phyloP scores from a whole-genome alignment of 2,329 filamentous ascomycete genomes.

The Exophiala phaeomuriformis region DNA sequence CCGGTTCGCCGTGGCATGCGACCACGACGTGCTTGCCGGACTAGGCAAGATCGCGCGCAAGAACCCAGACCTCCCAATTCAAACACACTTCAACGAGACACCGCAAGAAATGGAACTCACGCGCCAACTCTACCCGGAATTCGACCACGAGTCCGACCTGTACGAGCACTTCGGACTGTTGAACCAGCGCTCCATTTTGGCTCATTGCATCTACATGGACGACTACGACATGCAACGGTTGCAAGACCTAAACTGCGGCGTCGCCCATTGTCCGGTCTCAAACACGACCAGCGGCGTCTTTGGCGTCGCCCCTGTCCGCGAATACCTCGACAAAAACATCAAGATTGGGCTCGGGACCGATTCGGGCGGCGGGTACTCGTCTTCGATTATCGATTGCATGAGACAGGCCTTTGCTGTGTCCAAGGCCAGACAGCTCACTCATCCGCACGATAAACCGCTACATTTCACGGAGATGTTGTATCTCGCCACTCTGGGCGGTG shows the following conservation, averaged over 20 bases:
- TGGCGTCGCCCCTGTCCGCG: slow-evolving; percentile 34
- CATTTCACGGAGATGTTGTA: slow-evolving; percentile 47
- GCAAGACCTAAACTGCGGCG: slow-evolving; percentile 42
- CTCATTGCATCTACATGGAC: slow-evolving; percentile 56
- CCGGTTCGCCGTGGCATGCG: slow-evolving; percentile 53
- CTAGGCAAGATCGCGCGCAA: slow-evolving; percentile 46
- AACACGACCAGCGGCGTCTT: slow-evolving; percentile 55
- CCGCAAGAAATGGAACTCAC: slow-evolving; percentile 51
- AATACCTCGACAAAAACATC: slow-evolving; percentile 48
- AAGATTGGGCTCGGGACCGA: slow-evolving; percentile 57
- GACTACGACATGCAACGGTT: slow-evolving; percentile 43
- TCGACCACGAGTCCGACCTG: slow-evolving; percentile 50
- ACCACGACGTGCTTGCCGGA: slow-evolving; percentile 44
- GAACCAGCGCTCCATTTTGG: slow-evolving; percentile 48
- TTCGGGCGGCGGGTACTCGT: slow-evolving; percentile 52
- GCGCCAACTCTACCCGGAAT: slow-evolving; percentile 46
- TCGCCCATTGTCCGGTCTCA: slow-evolving; percentile 41
- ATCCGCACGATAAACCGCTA: slow-evolving; percentile 7
- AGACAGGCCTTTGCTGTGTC: slow-evolving; percentile 47
- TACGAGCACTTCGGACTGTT: slow-evolving; percentile 51
- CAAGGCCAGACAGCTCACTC: slow-evolving; percentile 6
- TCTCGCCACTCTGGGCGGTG: slow-evolving; percentile 56
- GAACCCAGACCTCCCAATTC: slow-evolving; percentile 46
- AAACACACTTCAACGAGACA: slow-evolving; percentile 60
- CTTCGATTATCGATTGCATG: slow-evolving; percentile 52